phyloP scores from a whole-genome alignment of 345 rosid species.

The Jatropha curcas region DNA sequence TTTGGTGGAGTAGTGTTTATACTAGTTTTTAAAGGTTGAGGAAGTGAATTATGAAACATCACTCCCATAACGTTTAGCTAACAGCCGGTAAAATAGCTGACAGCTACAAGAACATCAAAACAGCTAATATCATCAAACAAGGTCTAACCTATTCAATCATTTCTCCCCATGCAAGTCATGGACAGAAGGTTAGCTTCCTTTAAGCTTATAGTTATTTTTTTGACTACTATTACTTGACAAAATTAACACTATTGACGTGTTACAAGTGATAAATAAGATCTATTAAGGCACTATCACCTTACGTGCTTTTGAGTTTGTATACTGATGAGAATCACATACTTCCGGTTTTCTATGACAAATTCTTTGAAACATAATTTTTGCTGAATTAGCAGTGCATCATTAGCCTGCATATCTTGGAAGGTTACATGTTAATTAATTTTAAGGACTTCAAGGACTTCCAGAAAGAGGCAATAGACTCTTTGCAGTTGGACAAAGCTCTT shows the following conservation, averaged over 20 bases:
- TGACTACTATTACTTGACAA: neutral
- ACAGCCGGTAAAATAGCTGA: too few relatives aligned
- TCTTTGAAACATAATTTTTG: neutral
- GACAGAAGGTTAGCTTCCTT: neutral
- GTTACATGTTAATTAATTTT: neutral
- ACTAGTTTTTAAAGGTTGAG: too few relatives aligned
- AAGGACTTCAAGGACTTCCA: neutral
- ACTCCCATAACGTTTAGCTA: too few relatives aligned
- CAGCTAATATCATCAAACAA: too few relatives aligned
- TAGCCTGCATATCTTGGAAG: neutral
- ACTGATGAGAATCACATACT: neutral
- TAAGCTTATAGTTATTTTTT: neutral
- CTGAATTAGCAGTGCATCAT: neutral
- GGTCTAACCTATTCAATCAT: neutral
- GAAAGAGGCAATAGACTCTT: neutral
- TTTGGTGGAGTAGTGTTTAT: too few relatives aligned
- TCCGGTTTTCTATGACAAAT: too few relatives aligned
- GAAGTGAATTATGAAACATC: too few relatives aligned
- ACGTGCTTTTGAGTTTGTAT: neutral
- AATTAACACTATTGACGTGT: neutral
- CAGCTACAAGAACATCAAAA: too few relatives aligned
- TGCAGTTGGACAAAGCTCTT: neutral
- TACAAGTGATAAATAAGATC: neutral
- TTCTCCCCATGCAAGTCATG: neutral
- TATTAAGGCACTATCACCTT: neutral